These are phyloP conservation scores for Akebia trifoliata DNA, from an alignment of 164 flowering plant species.

Conservation along the genomic window DNA sequence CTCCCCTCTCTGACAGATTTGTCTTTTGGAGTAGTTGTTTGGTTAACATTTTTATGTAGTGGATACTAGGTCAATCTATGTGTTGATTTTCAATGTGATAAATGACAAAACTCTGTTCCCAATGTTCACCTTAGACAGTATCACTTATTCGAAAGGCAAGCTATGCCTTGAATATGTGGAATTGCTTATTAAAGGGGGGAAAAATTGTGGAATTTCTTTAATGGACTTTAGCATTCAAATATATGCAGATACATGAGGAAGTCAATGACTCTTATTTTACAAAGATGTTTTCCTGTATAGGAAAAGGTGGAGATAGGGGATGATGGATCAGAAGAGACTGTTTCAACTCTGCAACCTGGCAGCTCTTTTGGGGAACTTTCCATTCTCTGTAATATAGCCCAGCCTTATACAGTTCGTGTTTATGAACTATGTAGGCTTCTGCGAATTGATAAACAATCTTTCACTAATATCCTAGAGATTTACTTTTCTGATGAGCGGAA, in stretches of 20 bases:
- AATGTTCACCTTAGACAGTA: neutral
- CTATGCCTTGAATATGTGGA: neutral
- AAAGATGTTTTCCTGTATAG: constrained; percentile 29
- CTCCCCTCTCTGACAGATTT: too few relatives aligned
- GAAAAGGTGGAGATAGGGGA: constrained; percentile 56
- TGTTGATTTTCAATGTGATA: too few relatives aligned
- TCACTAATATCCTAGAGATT: constrained; percentile 60
- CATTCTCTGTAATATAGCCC: constrained; percentile 86
- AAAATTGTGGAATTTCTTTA: neutral
- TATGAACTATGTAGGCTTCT: constrained; percentile 73
- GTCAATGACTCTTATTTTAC: neutral
- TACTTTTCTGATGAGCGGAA: constrained; percentile 66
- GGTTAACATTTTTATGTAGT: too few relatives aligned
- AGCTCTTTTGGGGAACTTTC: constrained; percentile 77
- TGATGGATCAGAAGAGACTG: constrained; percentile 61
- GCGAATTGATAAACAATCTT: constrained; percentile 78
- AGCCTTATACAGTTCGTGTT: constrained; percentile 79
- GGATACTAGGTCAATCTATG: too few relatives aligned
- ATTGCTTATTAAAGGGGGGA: neutral
- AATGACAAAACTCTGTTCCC: too few relatives aligned
- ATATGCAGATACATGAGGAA: too few relatives aligned
- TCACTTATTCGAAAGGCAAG: neutral
- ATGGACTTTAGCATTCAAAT: neutral
- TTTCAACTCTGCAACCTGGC: constrained; percentile 40
- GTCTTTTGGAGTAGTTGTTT: too few relatives aligned